Conservation (phyloP, 495 filamentous ascomycete genomes). For the Neurospora terricola region DNA sequence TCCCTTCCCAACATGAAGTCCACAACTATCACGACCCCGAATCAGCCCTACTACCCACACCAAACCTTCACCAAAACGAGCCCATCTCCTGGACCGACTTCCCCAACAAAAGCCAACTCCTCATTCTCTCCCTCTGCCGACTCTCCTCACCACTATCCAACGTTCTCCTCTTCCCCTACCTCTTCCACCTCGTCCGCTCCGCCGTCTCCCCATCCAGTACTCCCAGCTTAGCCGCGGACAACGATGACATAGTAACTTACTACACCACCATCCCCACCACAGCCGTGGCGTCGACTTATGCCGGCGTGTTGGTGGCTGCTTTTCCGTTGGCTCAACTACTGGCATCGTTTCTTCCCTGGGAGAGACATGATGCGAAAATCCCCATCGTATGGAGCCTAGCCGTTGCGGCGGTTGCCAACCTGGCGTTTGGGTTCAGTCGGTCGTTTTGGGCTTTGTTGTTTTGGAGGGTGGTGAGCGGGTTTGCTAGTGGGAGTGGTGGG, state of each 20-base stretch:
- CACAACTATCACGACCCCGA: background rate
- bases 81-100: slow-evolving; percentile 25
- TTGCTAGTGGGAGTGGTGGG: slow-evolving; percentile 66
- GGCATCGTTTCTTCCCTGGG: slow-evolving; percentile 54
- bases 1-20: background rate
- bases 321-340: slow-evolving; percentile 32
- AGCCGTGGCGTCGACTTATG: slow-evolving; percentile 1
- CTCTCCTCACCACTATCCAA: slow-evolving; percentile 44
- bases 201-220: slow-evolving; percentile 39
- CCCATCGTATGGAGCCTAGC: slow-evolving; percentile 61
- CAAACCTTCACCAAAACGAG: background rate
- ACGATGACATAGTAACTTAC: slow-evolving; percentile 35
- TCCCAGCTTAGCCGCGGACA: slow-evolving; percentile 36
- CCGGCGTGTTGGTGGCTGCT: slow-evolving; percentile 1
- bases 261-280: background rate
- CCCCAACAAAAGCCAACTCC: slow-evolving; percentile 41
- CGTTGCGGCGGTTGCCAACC: slow-evolving; percentile 57
- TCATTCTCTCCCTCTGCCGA: slow-evolving; percentile 41
- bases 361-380: slow-evolving; percentile 52
- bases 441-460: slow-evolving; percentile 60
- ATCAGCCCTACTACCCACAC: background rate
- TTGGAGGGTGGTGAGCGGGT: slow-evolving; percentile 58
- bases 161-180: slow-evolving; percentile 41
- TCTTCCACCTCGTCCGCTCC: slow-evolving; percentile 49
- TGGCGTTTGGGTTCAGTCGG: slow-evolving; percentile 63